Evolutionary conservation across 352 stramenopile species (phyloP), one percentile per base, ranked within the genome.

Genomic region (Phytophthora hybrid): DNA sequence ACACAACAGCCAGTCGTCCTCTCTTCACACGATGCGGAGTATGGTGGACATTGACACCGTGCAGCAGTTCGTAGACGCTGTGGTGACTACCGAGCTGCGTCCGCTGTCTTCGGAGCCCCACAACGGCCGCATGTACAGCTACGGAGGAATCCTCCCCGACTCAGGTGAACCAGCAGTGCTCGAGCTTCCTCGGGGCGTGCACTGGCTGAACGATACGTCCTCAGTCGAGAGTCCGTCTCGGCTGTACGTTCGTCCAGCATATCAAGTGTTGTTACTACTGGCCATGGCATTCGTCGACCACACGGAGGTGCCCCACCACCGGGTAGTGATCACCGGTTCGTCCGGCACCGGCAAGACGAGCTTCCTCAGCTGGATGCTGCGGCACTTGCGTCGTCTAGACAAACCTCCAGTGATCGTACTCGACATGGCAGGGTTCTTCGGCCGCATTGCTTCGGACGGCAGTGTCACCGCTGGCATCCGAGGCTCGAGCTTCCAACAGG

Each of bases 341-440:
- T 67, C 64, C 16, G 77, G 80, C 53, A 72, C 80, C 0, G 80
- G 80, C 47, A 84, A 84, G 61, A 79, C 75, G 14, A 78, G 65
- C 47, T 87, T 84, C 51, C 62, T 87, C 52, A 77, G 58, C 56
- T 87, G 77, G 69, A 47, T 81, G 13, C 18, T 84, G 39, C 53
- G 64, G n/a, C 71, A 76, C 10, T 63, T 83, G 13, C 44, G 53
- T 10, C 53, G 41, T 23, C 11, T 49, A 0, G 32, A 69, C 4
- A 59, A 69, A 52, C 68, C 74, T 53, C 77, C 77, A 3, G 46
- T 59, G n/a, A 66, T 86, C 54, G 66, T 84, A 5, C 55, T 86
- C 16, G 66, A 79, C 26, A 52, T 81, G 7, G 29, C 39, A 18
- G 77, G 71, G 8, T 74, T 82, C 62, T 86, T 81, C 59, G 66